Base-by-base conservation (phyloP, 2,329 filamentous ascomycete species). In the Trematosphaeria pertusa region DNA sequence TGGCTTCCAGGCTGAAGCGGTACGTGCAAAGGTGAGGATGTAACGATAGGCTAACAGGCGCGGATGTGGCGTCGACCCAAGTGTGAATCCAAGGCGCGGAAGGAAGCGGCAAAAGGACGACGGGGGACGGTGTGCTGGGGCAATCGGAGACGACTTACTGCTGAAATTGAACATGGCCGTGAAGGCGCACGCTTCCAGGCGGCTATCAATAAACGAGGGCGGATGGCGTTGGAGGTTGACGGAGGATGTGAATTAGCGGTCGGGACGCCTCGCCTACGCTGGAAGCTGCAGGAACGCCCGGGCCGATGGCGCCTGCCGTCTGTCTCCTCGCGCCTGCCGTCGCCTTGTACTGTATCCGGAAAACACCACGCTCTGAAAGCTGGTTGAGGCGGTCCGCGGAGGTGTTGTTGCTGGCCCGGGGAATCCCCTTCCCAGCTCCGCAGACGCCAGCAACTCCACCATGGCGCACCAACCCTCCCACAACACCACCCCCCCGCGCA, bases 111-210 rank as follows among this genome's bases (percentile, higher is more conserved):
- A 37, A 24, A 18, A 18, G 31, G 32, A 34, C 38, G 39, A 36
- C n/a, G 38, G 21, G 28, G n/a, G n/a, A n/a, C n/a, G n/a, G n/a
- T n/a, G n/a, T n/a, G n/a, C n/a, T n/a, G n/a, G n/a, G n/a, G n/a
- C n/a, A 38, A 17, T 38, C 15, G 26, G 26, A 24, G 14, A 34
- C 31, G 26, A 70, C 69, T 54, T 61, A 72, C 69, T 64, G 55
- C 64, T 69, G 50, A 71, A 69, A 49, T 59, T 67, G 61, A 71
- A 71, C 69, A 72, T 71, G 46, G 18, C 49, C 33, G 56, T 36
- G 38, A 39, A 40, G 24, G 49, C 31, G 30, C 19, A 26, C 31
- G 38, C 10, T 22, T 20, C 19, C 18, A 14, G 24, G 3, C 15
- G 45, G 19, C 21, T 35, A 20, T 46, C 49, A 47, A 53, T 48